Percentiles rank a stretch among this genome's conserved stretches.
Conservation (phyloP, 176 grass and related monocot species). For the Panicum miliaceum region DNA sequence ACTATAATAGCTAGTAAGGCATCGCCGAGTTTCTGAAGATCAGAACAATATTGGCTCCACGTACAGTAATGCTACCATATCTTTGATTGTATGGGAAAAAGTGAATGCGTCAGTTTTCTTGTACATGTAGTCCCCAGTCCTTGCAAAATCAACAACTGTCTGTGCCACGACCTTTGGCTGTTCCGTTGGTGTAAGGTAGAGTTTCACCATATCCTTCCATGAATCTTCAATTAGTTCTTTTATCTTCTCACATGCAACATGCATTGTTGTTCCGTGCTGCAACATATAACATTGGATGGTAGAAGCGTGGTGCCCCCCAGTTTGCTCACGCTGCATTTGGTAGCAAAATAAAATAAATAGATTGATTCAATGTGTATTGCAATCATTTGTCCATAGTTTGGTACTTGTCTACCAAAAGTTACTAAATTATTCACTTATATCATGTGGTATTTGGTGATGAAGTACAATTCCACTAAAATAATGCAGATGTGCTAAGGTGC, state of each 20-base stretch:
- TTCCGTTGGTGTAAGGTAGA: background rate
- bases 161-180: background rate
- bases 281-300: constrained; percentile 42
- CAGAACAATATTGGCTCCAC: too few relatives aligned
- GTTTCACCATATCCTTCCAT: constrained; percentile 39
- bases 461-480: too few relatives aligned
- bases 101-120: background rate
- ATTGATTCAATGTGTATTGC: too few relatives aligned
- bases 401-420: too few relatives aligned
- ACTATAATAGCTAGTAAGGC: too few relatives aligned
- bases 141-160: constrained; percentile 8
- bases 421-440: too few relatives aligned
- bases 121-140: constrained; percentile 5
- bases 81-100: constrained; percentile 21
- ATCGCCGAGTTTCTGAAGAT: too few relatives aligned
- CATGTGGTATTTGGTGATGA: too few relatives aligned
- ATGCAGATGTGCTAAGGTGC: too few relatives aligned
- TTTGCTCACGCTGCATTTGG: constrained; percentile 35
- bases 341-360: too few relatives aligned
- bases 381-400: too few relatives aligned
- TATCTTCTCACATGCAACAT: constrained; percentile 14
- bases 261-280: constrained; percentile 1
- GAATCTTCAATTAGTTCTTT: constrained; percentile 29
- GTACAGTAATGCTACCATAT: background rate
- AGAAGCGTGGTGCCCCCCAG: background rate